Conservation (phyloP, 2,329 filamentous ascomycete genomes). For the Xylaria sp. region DNA sequence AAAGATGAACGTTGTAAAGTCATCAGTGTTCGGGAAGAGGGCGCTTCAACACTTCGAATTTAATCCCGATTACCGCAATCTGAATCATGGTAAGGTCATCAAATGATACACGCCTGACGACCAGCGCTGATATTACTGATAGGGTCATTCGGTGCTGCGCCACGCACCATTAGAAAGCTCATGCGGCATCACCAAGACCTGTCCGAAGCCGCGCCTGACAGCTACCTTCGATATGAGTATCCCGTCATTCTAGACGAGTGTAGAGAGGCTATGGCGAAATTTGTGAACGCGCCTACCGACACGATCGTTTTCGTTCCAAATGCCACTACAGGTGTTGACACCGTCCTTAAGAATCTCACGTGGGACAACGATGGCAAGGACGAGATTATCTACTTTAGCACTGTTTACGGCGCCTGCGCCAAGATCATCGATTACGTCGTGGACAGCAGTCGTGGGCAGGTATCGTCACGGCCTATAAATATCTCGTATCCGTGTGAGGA, state of each 20-base stretch:
- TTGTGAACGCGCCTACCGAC: constrained; percentile 73
- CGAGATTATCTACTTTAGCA: constrained; percentile 81
- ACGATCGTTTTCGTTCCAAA: constrained; percentile 83
- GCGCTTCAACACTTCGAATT: constrained; percentile 76
- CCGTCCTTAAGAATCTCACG: constrained; percentile 77
- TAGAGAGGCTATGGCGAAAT: constrained; percentile 70
- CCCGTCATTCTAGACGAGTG: constrained; percentile 71
- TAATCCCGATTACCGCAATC: constrained; percentile 72
- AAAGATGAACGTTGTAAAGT: constrained; percentile 15
- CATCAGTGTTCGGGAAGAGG: constrained; percentile 58
- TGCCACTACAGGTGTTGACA: constrained; percentile 82
- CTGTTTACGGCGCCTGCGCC: constrained; percentile 81
- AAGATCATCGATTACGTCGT: constrained; percentile 76
- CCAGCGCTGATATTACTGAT: constrained; percentile 13
- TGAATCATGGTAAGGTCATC: constrained; percentile 76
- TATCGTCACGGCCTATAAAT: constrained; percentile 64
- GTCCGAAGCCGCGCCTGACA: constrained; percentile 76
- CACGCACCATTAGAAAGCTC: constrained; percentile 67
- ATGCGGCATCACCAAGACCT: constrained; percentile 73
- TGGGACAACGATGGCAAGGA: constrained; percentile 79
- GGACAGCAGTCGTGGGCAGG: constrained; percentile 67
- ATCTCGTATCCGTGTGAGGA: constrained; percentile 78
- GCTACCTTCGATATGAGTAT: constrained; percentile 78
- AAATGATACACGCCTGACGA: neutral
- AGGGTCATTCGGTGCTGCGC: constrained; percentile 86